These are phyloP conservation scores for Mariannaea elegans DNA, from an alignment of 2,329 filamentous ascomycete genomes.

Conservation along the genomic window DNA sequence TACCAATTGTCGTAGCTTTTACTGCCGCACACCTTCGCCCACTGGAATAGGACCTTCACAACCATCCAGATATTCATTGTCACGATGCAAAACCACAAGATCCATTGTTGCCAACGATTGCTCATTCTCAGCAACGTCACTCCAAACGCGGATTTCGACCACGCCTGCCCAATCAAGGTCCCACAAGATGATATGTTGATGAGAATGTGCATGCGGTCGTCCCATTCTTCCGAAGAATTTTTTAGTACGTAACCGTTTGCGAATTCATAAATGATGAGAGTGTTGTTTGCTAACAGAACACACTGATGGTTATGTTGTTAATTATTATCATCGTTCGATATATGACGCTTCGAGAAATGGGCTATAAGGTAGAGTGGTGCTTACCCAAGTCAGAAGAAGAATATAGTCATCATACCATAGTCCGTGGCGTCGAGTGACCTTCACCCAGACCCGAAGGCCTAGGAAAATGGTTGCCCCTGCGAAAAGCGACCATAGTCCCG, in stretches of 20 bases:
- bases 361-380: slow-evolving; percentile 19
- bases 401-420: slow-evolving; percentile 52
- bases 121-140: slow-evolving; percentile 53
- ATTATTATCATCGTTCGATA: neutral
- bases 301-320: slow-evolving; percentile 38
- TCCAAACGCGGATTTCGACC: slow-evolving; percentile 49
- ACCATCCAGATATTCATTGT: slow-evolving; percentile 59
- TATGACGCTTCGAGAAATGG: neutral
- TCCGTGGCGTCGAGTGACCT: slow-evolving; percentile 46
- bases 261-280: slow-evolving; percentile 56
- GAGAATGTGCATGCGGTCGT: slow-evolving; percentile 61
- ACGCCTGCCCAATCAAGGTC: slow-evolving; percentile 47
- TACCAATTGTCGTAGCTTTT: slow-evolving; percentile 56
- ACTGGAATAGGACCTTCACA: slow-evolving; percentile 58
- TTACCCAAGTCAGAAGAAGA: slow-evolving; percentile 48
- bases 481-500: slow-evolving; percentile 47
- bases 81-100: slow-evolving; percentile 59
- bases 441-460: slow-evolving; percentile 45
- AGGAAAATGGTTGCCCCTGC: slow-evolving; percentile 43
- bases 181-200: slow-evolving; percentile 55
- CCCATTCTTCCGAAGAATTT: slow-evolving; percentile 52
- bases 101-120: slow-evolving; percentile 51
- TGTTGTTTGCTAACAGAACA: slow-evolving; percentile 55
- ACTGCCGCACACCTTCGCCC: slow-evolving; percentile 56
- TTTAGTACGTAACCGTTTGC: slow-evolving; percentile 57